Percentiles rank a stretch among this genome's conserved stretches.
Conservation (phyloP, 73 alveolate genomes). For the Uronychia binucleata region DNA sequence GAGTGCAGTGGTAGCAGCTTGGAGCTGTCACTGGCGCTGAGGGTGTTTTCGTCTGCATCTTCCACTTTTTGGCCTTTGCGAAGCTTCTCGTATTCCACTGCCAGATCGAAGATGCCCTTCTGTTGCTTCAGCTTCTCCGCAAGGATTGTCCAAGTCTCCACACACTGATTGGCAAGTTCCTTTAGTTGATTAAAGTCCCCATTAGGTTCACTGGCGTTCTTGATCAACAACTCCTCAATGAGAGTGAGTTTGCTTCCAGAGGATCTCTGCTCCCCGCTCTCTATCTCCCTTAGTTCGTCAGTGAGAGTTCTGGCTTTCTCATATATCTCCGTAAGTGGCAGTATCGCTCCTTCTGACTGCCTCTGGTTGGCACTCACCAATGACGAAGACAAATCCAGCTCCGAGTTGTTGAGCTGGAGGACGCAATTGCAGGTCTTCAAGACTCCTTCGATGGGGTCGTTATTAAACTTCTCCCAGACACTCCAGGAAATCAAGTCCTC, state of each 20-base stretch:
- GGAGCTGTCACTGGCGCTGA: constrained; percentile 21
- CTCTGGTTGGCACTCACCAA: no score
- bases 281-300: neutral
- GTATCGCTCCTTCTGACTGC: no score
- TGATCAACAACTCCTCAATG: neutral
- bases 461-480: constrained; percentile 31
- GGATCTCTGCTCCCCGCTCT: neutral
- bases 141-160: constrained; percentile 48
- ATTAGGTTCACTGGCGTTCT: neutral
- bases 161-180: neutral
- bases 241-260: neutral
- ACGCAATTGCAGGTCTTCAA: neutral
- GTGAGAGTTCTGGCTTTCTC: neutral
- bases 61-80: constrained; percentile 2
- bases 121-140: constrained; percentile 37
- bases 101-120: constrained; percentile 50
- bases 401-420: neutral
- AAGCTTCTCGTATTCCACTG: constrained; percentile 43
- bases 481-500: constrained; percentile 67
- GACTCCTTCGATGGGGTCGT: constrained; percentile 58
- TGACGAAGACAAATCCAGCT: no score
- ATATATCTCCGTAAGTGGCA: neutral
- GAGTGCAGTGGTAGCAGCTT: constrained; percentile 59
- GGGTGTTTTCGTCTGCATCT: constrained; percentile 5
- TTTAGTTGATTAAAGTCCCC: neutral